Base-by-base conservation (phyloP, 2,329 filamentous ascomycete genomes). In the Tolypocladium album region DNA sequence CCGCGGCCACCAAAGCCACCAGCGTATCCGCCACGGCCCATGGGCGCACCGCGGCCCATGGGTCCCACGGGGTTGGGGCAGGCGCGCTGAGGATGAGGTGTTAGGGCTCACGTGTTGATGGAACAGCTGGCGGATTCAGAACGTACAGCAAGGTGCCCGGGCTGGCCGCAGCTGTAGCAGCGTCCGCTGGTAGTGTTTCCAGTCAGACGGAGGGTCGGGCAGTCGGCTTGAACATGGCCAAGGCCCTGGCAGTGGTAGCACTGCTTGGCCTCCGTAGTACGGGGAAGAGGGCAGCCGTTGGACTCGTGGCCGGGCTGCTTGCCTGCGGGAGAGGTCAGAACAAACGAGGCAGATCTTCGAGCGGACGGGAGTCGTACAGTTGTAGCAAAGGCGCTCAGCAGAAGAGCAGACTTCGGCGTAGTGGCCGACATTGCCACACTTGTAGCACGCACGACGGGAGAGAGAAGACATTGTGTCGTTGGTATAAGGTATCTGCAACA, bases 241-340 rank as follows among this genome's bases (percentile, higher is more conserved):
- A 97, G 85, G 61, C 94, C 94, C 82, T 97, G 94, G 83, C 94
- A 99, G 80, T 97, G 94, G 77, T 99, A 99, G 86, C 94, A 99
- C 83, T 99, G 94, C 87, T 99, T 99, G 58, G 92, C 92, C 80
- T 99, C 94, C 65, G 94, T 97, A 63, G 93, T 97, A 76, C 94
- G 89, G 71, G 94, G 94, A 72, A 93, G 88, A 69, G 94, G 94
- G 84, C 94, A 99, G 76, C 89, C 89, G 80, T 96, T 97, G 67
- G 93, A 97, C 81, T 99, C 94, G 78, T 99, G 94, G 75, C 91
- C 89, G 64, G 89, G 89, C 79, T 93, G 89, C 82, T 93, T 93
- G 86, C 85, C 85, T 88, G 58, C 13, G 43, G 62, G 20, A 31
- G 34, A 13, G 13, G 56, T 58, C 36, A 53, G 61, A 43, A 12